Evolutionary conservation across 306 rosid genomes (phyloP).

Genomic region (Cicer judaicum): DNA sequence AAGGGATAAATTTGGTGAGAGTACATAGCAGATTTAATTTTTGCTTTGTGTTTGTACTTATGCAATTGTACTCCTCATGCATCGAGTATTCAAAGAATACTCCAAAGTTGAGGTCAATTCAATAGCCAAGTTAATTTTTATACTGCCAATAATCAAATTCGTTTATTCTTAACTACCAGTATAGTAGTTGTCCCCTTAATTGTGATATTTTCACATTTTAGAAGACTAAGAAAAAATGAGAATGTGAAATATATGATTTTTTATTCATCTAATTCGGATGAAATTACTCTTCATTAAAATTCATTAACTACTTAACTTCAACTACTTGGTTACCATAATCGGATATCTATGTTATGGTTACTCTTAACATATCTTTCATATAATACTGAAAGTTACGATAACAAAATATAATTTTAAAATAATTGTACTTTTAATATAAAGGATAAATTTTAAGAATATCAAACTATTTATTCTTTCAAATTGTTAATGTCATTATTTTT

Average conservation of each 20-base stretch:
- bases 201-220: not conserved
- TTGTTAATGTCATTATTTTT: too few species aligned
- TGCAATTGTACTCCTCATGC: not conserved
- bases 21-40: slow-evolving; percentile 9
- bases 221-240: too few species aligned
- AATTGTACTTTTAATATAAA: too few species aligned
- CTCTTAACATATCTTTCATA: too few species aligned
- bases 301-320: too few species aligned
- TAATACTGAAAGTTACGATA: too few species aligned
- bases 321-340: too few species aligned
- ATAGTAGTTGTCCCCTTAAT: not conserved
- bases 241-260: not conserved
- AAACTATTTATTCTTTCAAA: too few species aligned
- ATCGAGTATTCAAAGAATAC: slow-evolving; percentile 32
- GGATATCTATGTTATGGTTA: too few species aligned
- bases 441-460: too few species aligned
- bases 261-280: not conserved
- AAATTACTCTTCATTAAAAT: not conserved
- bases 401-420: too few species aligned
- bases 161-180: not conserved
- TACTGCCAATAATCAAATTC: not conserved
- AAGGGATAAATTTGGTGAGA: slow-evolving; percentile 32
- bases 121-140: not conserved
- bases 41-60: slow-evolving; percentile 23
- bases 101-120: not conserved